A percentile compares a stretch with the other conserved stretches of the same genome.
Conservation (phyloP, 106 monocot species). For the Gastrodia elata region DNA sequence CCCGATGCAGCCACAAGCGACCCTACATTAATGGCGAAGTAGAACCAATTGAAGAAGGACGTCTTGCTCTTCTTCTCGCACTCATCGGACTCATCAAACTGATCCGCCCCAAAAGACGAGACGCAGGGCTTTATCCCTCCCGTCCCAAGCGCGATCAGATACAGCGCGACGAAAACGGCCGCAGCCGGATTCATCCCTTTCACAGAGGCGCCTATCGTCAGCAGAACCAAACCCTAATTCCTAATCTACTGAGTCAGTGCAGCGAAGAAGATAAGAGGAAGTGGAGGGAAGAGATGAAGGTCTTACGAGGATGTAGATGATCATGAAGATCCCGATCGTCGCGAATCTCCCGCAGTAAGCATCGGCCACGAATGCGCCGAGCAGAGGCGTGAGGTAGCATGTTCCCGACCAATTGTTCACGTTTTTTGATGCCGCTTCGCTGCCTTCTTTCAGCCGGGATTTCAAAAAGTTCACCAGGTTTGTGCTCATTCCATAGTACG, state of each 20-base stretch:
- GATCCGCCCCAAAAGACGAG: constrained; percentile 50
- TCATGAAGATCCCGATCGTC: constrained; percentile 33
- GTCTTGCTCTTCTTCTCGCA: constrained; percentile 42
- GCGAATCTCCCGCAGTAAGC: constrained; percentile 31
- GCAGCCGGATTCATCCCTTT: constrained; percentile 29
- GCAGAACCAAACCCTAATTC: constrained; percentile 23
- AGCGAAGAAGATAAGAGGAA: not conserved
- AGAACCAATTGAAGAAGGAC: constrained; percentile 57
- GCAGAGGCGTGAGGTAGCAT: constrained; percentile 37
- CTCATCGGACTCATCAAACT: constrained; percentile 43
- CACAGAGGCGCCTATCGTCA: constrained; percentile 28
- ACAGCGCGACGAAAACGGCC: constrained; percentile 33
- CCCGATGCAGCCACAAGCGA: constrained; percentile 35
- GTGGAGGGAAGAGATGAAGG: not conserved
- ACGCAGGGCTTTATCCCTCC: constrained; percentile 54
- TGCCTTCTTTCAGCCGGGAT: constrained; percentile 23
- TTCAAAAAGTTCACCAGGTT: constrained; percentile 41
- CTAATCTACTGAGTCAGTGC: not conserved
- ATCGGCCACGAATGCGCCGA: constrained; percentile 46
- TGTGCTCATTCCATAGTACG: constrained; percentile 52
- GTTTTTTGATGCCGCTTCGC: constrained; percentile 20
- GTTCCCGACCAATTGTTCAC: constrained; percentile 51
- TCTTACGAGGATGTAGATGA: constrained; percentile 27
- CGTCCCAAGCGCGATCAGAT: constrained; percentile 42
- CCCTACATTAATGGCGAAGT: constrained; percentile 44